Percentiles rank a stretch among this genome's conserved stretches.
Evolutionary conservation across 495 filamentous ascomycete genomes (phyloP).

Genomic region (Daldinia grandis): DNA sequence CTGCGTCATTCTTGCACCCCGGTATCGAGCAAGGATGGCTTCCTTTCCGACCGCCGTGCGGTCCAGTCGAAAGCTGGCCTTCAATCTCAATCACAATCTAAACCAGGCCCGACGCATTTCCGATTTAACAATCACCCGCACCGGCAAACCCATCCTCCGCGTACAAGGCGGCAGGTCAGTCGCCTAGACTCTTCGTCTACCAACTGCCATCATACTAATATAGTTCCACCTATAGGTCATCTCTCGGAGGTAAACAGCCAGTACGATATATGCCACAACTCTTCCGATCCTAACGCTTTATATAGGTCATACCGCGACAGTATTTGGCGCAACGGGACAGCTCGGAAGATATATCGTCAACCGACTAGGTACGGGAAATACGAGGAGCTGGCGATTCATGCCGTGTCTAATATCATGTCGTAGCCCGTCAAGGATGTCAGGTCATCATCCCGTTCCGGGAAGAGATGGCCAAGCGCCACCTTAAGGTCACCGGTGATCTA

Average conservation of each 20-base stretch:
- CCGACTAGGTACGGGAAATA: slow-evolving; percentile 74
- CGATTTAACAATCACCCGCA: slow-evolving; percentile 85
- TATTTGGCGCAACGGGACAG: slow-evolving; percentile 97
- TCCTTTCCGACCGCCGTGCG: slow-evolving; percentile 59
- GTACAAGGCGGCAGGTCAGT: slow-evolving; percentile 83
- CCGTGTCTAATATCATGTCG: slow-evolving; percentile 47
- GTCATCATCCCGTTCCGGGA: slow-evolving; percentile 94
- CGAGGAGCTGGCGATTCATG: slow-evolving; percentile 2
- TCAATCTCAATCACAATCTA: slow-evolving; percentile 35
- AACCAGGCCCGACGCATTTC: slow-evolving; percentile 59
- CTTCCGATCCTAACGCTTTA: slow-evolving; percentile 44
- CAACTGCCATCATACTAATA: slow-evolving; percentile 36
- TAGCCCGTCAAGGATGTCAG: slow-evolving; percentile 89
- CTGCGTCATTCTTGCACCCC: slow-evolving; percentile 46
- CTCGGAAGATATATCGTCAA: slow-evolving; percentile 98
- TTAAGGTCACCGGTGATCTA: slow-evolving; percentile 94
- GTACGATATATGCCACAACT: slow-evolving; percentile 36
- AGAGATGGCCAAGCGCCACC: slow-evolving; percentile 96
- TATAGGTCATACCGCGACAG: slow-evolving; percentile 90
- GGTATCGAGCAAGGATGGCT: slow-evolving; percentile 53
- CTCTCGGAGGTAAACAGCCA: slow-evolving; percentile 75
- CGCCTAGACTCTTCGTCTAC: neutral
- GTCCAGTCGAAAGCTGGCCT: slow-evolving; percentile 50
- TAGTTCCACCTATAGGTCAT: slow-evolving; percentile 64
- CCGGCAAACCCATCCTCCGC: slow-evolving; percentile 85